Evolutionary conservation across 331 rosid species (phyloP), one percentile per base, ranked within the genome.

Genomic region (Malus hybrid): DNA sequence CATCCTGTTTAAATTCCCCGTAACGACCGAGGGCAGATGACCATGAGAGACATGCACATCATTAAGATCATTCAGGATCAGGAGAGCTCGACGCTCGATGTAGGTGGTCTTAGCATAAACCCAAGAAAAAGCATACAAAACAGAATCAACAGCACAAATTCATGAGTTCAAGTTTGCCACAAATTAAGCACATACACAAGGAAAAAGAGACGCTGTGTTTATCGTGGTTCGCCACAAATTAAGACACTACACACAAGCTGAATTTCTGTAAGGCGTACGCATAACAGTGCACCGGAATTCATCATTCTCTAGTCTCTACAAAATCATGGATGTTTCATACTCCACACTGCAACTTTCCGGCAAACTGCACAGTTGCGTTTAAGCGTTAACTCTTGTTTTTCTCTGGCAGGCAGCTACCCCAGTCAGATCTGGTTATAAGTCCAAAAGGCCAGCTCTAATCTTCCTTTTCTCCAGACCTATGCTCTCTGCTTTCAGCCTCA

Each of bases 401-500:
- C 10, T 42, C 42, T 16, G 29, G 50, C 56, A 60, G 29, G 50
- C 56, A 60, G 69, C 63, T 64, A 64, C 44, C 10, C 18, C 0
- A 36, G 15, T 39, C 57, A 72, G 68, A 59, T 22, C 16, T 13
- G 67, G 29, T 14, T 24, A 59, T 10, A 75, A 22, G 59, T 54
- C 60, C 69, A 48, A 15, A 73, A 65, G 36, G 61, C 80, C 65
- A 67, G 64, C 19, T 72, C 84, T 77, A 95, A 68, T 95, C 99
- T 78, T 87, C 93, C 85, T 92, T 95, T 74, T 86, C 89, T 74
- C 97, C 97, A 66, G 85, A 65, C 77, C 44, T 73, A 56, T 88
- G 81, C 80, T 85, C 97, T 34, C 19, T 82, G 76, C 74, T 84
- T 79, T 77, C 88, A 76, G 71, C 83, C 82, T 87, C 91, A 1